phyloP scores from a whole-genome alignment of 495 filamentous ascomycete genomes.

The Penicillium chermesinum region DNA sequence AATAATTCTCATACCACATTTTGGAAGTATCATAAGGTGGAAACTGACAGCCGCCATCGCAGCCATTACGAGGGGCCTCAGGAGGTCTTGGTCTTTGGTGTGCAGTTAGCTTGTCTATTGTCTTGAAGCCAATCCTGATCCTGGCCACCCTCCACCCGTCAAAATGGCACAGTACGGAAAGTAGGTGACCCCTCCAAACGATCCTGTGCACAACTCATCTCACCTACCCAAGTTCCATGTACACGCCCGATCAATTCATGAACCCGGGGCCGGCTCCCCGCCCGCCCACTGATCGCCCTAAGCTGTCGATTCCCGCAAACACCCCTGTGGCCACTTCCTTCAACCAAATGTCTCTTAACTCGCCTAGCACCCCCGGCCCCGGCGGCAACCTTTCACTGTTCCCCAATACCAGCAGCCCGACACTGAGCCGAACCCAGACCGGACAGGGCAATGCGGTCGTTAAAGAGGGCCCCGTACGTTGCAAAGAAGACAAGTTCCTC shows the following conservation, averaged over 20 bases:
- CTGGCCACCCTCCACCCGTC: slow-evolving; percentile 9
- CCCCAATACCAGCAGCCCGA: slow-evolving; percentile 58
- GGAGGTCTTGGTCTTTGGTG: slow-evolving; percentile 27
- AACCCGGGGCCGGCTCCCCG: slow-evolving; percentile 92
- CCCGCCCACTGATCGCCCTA: slow-evolving; percentile 79
- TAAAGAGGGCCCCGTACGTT: slow-evolving; percentile 81
- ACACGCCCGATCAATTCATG: slow-evolving; percentile 77
- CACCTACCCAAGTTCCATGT: slow-evolving; percentile 41
- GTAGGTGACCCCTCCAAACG: slow-evolving; percentile 22
- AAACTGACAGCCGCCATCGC: too few relatives aligned
- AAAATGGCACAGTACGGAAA: slow-evolving; percentile 36
- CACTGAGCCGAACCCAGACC: slow-evolving; percentile 57
- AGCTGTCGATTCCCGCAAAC: slow-evolving; percentile 61
- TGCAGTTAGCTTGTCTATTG: slow-evolving; percentile 14
- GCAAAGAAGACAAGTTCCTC: slow-evolving; percentile 82
- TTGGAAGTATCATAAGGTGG: too few relatives aligned
- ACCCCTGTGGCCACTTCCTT: slow-evolving; percentile 74
- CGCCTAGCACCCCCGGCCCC: slow-evolving; percentile 53
- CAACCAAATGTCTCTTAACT: slow-evolving; percentile 65
- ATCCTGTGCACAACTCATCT: neutral
- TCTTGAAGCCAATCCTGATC: slow-evolving; percentile 1
- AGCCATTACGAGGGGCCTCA: slow-evolving; percentile 13
- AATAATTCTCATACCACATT: too few relatives aligned
- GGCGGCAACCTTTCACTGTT: slow-evolving; percentile 48
- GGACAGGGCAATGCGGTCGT: slow-evolving; percentile 64